phyloP scores from a whole-genome alignment of 1,284 basidiomycete genomes.

The Sporisorium reilianum region DNA sequence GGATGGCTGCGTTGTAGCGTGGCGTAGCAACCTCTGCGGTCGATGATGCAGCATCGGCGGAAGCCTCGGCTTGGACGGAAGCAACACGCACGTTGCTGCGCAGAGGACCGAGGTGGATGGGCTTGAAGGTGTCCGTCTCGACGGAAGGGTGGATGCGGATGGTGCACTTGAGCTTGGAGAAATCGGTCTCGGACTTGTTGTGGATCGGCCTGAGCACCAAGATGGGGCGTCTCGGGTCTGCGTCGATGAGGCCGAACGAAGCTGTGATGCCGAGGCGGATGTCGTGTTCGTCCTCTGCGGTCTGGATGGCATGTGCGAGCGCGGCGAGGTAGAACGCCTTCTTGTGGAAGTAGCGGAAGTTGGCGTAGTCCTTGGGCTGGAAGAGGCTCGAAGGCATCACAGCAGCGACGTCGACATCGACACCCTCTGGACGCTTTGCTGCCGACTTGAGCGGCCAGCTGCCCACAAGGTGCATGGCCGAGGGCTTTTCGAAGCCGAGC shows the following conservation, averaged over 20 bases:
- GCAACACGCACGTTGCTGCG: slow-evolving; percentile 71
- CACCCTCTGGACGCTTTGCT: slow-evolving; percentile 56
- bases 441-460: slow-evolving; percentile 66
- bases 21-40: slow-evolving; percentile 73
- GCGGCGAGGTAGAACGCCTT: slow-evolving; percentile 88
- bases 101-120: slow-evolving; percentile 78
- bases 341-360: slow-evolving; percentile 92
- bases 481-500: slow-evolving; percentile 83
- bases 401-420: slow-evolving; percentile 65
- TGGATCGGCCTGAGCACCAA: slow-evolving; percentile 75
- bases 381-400: slow-evolving; percentile 76
- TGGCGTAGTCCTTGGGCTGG: slow-evolving; percentile 93
- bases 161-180: slow-evolving; percentile 77
- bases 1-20: slow-evolving; percentile 82
- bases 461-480: slow-evolving; percentile 76
- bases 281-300: slow-evolving; percentile 56
- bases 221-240: slow-evolving; percentile 78
- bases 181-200: slow-evolving; percentile 75
- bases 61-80: slow-evolving; percentile 13
- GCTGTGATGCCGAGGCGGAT: slow-evolving; percentile 74
- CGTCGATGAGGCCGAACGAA: slow-evolving; percentile 75
- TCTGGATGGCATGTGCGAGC: slow-evolving; percentile 77
- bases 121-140: slow-evolving; percentile 75
- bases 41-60: slow-evolving; percentile 5
- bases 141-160: slow-evolving; percentile 82